Evolutionary conservation across 2,329 filamentous ascomycete genomes (phyloP), one percentile per base, ranked within the genome.

Genomic region (Colletotrichum falcatum): DNA sequence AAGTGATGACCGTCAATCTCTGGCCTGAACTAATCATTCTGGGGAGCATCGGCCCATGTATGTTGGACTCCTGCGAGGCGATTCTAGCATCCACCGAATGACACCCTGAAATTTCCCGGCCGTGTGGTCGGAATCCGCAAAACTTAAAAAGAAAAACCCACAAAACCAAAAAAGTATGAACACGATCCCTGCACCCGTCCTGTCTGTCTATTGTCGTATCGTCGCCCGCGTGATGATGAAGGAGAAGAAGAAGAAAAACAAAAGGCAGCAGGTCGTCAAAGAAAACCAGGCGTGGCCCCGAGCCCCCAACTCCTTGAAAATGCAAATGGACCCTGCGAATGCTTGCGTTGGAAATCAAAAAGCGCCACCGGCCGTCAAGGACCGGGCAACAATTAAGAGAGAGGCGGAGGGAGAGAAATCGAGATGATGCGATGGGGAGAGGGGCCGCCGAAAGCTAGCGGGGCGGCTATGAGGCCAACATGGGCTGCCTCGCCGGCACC

Each of bases 381-480:
- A 54, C n/a, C 20, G 39, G 23, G 33, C n/a, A n/a, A 56, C 18
- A 54, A 30, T 60, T 11, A 39, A 26, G 39, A 55, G 12, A 56
- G 42, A 49, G 3, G 35, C 11, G 42, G 11, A 39, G 4, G 30
- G n/a, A 18, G n/a, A 18, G 11, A 53, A 20, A 9, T 5, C 2
- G 11, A 42, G 18, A 39, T 44, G 30, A n/a, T n/a, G 20, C 20
- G 37, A 49, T 12, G n/a, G 42, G 20, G 42, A n/a, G 20, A 26
- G 16, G 20, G 23, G 12, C n/a, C 18, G 2, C 23, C 8, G 12
- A 23, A 33, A 18, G 30, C 2, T 11, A 46, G 12, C 23, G 16
- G 7, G 8, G 46, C 28, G 26, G 35, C 33, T 74, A 76, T 59
- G 78, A 77, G 51, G 84, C 80, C 65, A 83, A 75, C 81, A 85